phyloP scores from a whole-genome alignment of 768 basidiomycete species.

The Chalciporus pseudorubinellus region DNA sequence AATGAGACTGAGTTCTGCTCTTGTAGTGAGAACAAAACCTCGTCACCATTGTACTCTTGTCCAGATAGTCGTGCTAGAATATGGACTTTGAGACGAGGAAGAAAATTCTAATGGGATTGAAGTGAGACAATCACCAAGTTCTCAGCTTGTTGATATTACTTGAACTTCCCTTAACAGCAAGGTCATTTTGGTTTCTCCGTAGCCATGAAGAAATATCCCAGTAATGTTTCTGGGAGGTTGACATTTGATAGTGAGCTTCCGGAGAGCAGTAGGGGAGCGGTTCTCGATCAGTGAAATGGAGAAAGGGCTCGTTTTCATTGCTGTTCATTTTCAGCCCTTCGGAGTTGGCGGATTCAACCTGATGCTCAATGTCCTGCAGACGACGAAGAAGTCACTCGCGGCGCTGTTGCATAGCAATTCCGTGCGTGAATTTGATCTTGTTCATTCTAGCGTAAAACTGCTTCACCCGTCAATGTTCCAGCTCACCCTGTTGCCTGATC shows the following conservation, averaged over 20 bases:
- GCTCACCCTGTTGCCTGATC: constrained; percentile 23
- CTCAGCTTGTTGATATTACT: too few relatives aligned
- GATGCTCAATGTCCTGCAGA: neutral
- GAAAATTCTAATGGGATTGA: constrained; percentile 12
- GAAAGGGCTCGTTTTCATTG: neutral
- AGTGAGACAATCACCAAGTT: too few relatives aligned
- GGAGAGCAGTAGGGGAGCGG: constrained; percentile 2
- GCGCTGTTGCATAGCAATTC: constrained; percentile 30
- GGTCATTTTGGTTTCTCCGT: neutral
- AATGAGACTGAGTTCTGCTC: constrained; percentile 22
- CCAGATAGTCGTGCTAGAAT: constrained; percentile 14
- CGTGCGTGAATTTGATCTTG: constrained; percentile 28
- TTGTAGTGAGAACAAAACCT: constrained; percentile 7
- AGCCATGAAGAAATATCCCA: constrained; percentile 4
- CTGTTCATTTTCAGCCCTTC: too few relatives aligned
- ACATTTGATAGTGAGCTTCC: constrained; percentile 22
- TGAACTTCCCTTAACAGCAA: neutral
- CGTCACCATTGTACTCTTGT: constrained; percentile 26
- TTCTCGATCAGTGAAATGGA: constrained; percentile 8
- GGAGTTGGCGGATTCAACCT: too few relatives aligned
- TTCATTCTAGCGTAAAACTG: constrained; percentile 35
- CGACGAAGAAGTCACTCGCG: constrained; percentile 9
- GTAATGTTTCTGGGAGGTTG: neutral
- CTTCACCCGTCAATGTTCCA: constrained; percentile 38
- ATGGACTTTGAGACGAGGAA: constrained; percentile 17